phyloP scores from a whole-genome alignment of 345 rosid genomes.

The Citropsis articulata region DNA sequence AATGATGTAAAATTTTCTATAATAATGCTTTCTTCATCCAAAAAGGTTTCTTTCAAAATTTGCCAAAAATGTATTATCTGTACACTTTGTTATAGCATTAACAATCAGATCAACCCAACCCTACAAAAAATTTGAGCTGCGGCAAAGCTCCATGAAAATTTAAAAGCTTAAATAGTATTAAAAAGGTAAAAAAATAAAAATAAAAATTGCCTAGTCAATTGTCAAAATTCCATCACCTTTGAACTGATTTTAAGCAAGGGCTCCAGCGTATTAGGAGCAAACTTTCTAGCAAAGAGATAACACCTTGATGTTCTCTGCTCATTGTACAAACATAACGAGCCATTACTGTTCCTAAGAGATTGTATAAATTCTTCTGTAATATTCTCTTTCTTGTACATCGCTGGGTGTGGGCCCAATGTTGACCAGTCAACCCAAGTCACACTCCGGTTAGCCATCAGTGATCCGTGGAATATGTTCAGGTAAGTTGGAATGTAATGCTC shows the following conservation, averaged over 20 bases:
- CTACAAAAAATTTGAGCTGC: conserved; percentile 14
- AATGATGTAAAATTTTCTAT: background rate
- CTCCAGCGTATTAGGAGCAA: conserved; percentile 64
- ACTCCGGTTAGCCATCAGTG: conserved; percentile 59
- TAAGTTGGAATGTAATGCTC: conserved; percentile 89
- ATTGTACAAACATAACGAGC: conserved; percentile 63
- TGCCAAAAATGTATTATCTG: background rate
- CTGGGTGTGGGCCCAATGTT: conserved; percentile 87
- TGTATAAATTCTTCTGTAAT: conserved; percentile 63
- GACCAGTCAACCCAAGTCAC: conserved; percentile 97
- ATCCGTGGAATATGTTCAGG: conserved; percentile 78
- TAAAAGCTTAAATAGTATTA: background rate
- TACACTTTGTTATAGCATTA: background rate
- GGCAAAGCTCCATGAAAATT: conserved; percentile 3
- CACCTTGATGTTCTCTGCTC: conserved; percentile 60
- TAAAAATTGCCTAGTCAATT: background rate
- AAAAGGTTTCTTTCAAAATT: background rate
- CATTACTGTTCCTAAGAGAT: conserved; percentile 52
- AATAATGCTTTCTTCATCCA: background rate
- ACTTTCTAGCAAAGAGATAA: conserved; percentile 89
- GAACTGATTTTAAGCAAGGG: conserved; percentile 72
- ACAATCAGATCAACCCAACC: background rate
- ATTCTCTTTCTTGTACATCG: conserved; percentile 44
- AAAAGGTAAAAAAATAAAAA: background rate
- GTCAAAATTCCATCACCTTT: conserved; percentile 64